Base-by-base conservation (phyloP, 78 protist species). In the Bigelowiella natans region DNA sequence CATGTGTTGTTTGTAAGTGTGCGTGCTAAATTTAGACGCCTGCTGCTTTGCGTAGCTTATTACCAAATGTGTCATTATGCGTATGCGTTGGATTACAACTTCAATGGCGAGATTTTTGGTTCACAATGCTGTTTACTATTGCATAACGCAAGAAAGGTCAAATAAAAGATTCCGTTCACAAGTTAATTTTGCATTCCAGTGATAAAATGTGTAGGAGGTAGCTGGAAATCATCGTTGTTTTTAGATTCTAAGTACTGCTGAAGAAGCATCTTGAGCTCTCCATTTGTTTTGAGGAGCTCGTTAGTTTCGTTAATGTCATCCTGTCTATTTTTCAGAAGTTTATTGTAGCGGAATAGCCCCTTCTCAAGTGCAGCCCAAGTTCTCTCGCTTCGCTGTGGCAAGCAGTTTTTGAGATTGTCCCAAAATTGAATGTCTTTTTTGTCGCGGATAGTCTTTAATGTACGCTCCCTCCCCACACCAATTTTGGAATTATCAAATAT, bases 211-310 rank as follows among this genome's bases (percentile, higher is more conserved):
- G 73, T 51, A 7, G 87, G 87, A 28, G 87, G 87, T 11, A 85
- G 11, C 51, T 37, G 87, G 38, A 85, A 11, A 11, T 34, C 36
- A 29, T 37, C 38, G 18, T 85, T 85, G 37, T 7, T 18, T 11
- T 85, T 18, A 85, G 94, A 37, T 1, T 26, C 34, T 36, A 95
- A 82, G 93, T 94, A 94, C 86, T 91, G 92, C 91, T 94, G 90
- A 11, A 93, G 92, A 38, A 95, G 91, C 63, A 86, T 36, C 91
- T 94, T 93, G 39, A 95, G 94, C 94, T 95, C 96, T 2, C 87
- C 88, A 88, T 95, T 95, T 40, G 94, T 95, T 86, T 34, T 3
- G 51, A 90, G 90, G 34, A 95, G 37, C 39, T 29, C 38, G 63
- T 40, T 89, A 2, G 94, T 89, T 1, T 93, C 94, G 0, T 64